phyloP scores from a whole-genome alignment of 2,329 filamentous ascomycete genomes.

The Davidsoniella eucalypti region DNA sequence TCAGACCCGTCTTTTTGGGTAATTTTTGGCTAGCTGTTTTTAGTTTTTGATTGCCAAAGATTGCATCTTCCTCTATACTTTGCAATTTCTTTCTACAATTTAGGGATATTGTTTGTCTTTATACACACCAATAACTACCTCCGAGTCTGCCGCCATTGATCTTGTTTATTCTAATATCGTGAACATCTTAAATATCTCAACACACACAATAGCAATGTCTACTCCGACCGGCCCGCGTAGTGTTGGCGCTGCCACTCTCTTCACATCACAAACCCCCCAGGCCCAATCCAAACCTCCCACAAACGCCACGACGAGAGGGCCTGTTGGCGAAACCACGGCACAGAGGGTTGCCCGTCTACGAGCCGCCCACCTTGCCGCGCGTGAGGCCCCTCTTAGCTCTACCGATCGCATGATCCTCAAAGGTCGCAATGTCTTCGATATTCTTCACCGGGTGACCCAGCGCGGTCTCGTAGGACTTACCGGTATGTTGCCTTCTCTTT shows the following conservation, averaged over 20 bases:
- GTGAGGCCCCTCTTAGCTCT: slow-evolving; percentile 37
- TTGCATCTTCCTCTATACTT: no score
- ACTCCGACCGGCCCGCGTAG: slow-evolving; percentile 41
- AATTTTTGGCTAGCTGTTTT: not conserved
- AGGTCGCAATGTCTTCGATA: slow-evolving; percentile 35
- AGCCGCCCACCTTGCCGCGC: slow-evolving; percentile 50
- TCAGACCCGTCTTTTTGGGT: not conserved
- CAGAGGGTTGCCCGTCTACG: slow-evolving; percentile 53
- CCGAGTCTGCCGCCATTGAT: not conserved
- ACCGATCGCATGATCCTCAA: slow-evolving; percentile 33
- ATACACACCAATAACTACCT: not conserved
- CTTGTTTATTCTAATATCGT: not conserved
- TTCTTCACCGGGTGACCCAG: slow-evolving; percentile 38
- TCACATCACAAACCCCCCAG: slow-evolving; percentile 37
- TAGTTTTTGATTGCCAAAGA: not conserved
- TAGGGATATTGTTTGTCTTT: not conserved
- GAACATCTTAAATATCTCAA: not conserved
- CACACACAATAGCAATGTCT: slow-evolving; percentile 20
- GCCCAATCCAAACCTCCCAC: slow-evolving; percentile 43
- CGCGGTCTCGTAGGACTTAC: slow-evolving; percentile 39
- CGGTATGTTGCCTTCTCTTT: slow-evolving; percentile 24
- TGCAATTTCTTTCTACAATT: not conserved
- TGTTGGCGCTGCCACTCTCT: slow-evolving; percentile 66
- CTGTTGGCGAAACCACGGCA: slow-evolving; percentile 43
- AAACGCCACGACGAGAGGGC: slow-evolving; percentile 18